Evolutionary conservation across 768 basidiomycete genomes (phyloP).

Genomic region (Lactarius psammicola): DNA sequence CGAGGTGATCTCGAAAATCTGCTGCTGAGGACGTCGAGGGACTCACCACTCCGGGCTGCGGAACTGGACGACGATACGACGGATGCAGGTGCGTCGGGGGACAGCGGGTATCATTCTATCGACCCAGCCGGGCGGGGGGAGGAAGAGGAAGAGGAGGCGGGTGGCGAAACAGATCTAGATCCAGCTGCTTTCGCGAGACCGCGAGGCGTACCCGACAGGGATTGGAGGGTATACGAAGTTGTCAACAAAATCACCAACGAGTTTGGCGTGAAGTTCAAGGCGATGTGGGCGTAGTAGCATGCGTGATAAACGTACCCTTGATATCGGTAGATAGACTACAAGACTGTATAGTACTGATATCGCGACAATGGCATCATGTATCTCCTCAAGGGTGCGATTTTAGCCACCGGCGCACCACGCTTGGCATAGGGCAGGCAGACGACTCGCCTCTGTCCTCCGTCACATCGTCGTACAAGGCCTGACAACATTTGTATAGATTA

Average conservation of each 20-base stretch:
- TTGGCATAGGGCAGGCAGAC: constrained; percentile 59
- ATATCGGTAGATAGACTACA: background rate
- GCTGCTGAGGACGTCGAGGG: constrained; percentile 34
- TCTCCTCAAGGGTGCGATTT: constrained; percentile 43
- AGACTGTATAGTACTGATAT: background rate
- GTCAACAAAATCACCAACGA: constrained; percentile 45
- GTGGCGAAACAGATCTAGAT: constrained; percentile 24
- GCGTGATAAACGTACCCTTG: too few species aligned
- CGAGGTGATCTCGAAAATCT: constrained; percentile 51
- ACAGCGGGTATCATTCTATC: constrained; percentile 37
- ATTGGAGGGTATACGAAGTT: constrained; percentile 58
- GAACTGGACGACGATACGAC: constrained; percentile 27
- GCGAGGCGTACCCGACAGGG: constrained; percentile 41
- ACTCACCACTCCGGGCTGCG: constrained; percentile 16
- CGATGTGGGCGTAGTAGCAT: constrained; percentile 47
- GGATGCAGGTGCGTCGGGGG: constrained; percentile 32
- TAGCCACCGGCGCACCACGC: constrained; percentile 57
- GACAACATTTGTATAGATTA: constrained; percentile 62
- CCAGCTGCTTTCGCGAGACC: constrained; percentile 37
- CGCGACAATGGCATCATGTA: background rate
- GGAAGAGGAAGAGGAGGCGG: constrained; percentile 32
- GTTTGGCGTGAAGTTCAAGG: constrained; percentile 58
- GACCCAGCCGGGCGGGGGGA: constrained; percentile 36
- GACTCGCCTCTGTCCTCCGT: constrained; percentile 45
- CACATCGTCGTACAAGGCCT: constrained; percentile 51